Base-by-base conservation (phyloP, 257 asterid genomes). In the Scutellaria baicalensis region DNA sequence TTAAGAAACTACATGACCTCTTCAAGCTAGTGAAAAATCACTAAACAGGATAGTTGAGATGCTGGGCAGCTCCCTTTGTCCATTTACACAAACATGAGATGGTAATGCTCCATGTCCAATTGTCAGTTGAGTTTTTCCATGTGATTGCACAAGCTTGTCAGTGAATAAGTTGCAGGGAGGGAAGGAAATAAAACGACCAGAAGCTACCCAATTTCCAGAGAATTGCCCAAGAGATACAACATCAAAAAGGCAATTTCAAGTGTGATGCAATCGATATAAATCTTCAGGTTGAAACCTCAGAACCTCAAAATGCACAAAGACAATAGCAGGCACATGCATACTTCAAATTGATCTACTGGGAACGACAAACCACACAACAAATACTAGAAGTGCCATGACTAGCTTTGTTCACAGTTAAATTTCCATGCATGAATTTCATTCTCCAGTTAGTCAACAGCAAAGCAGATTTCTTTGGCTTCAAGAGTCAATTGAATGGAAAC, bases 201-300 rank as follows among this genome's bases (percentile, higher is more conserved):
- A 43, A 60, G 43, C 58, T 45, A 65, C 67, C 67, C 62, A 59
- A 49, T 47, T 69, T 55, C 59, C 11, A 13, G 38, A 49, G 50
- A 56, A 39, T 47, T 60, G 21, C 71, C 77, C 66, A 66, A 18
- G 51, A 66, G 71, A 48, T 38, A 6, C 64, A 54, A 75, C 80
- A 81, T 49, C 79, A 63, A 70, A 64, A 64, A 44, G 67, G 40
- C 10, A 40, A 56, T 59, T 33, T 33, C 70, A 70, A 68, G 16
- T 49, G 14, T 35, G 72, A 31, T 35, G 69, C 61, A 63, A 44
- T 56, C 16, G 54, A 49, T 51, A 72, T 59, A 43, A 57, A 71
- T 67, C 70, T 3, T 69, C 51, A 43, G 17, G 13, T 16, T 56
- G 38, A 27, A 45, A 61, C 67, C 57, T 58, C 73, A 57, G 21